Conservation (phyloP, 805 yeast species). For the Saccharomycopsis olivae region DNA sequence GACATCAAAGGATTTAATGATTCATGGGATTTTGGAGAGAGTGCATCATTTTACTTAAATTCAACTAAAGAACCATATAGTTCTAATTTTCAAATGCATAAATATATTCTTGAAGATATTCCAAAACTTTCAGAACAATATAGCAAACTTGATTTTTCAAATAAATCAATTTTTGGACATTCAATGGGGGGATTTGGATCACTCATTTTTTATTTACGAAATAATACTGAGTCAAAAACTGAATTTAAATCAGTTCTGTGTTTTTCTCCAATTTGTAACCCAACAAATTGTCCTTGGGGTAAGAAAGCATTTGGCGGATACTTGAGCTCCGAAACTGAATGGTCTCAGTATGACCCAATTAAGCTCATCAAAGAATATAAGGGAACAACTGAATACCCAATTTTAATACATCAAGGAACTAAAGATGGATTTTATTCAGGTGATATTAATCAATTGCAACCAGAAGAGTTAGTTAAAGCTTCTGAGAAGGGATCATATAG, state of each 20-base stretch:
- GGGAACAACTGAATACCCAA: constrained; percentile 33
- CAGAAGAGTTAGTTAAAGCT: constrained; percentile 55
- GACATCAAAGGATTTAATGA: constrained; percentile 71
- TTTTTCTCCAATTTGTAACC: constrained; percentile 84
- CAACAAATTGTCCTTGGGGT: constrained; percentile 78
- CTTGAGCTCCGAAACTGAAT: constrained; percentile 46
- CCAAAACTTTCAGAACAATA: constrained; percentile 38
- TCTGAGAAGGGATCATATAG: constrained; percentile 46
- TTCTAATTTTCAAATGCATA: constrained; percentile 74
- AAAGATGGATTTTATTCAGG: constrained; percentile 58
- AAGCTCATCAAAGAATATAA: constrained; percentile 51
- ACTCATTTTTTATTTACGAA: constrained; percentile 50
- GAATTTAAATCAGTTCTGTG: constrained; percentile 72
- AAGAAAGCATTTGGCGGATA: constrained; percentile 72
- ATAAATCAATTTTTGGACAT: constrained; percentile 80
- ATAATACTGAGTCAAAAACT: constrained; percentile 39
- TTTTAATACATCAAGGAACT: constrained; percentile 76
- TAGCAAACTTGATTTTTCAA: constrained; percentile 43
- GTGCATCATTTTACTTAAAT: constrained; percentile 91
- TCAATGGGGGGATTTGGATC: constrained; percentile 99
- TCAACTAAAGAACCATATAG: constrained; percentile 67
- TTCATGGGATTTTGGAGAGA: constrained; percentile 83
- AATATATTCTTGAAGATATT: constrained; percentile 69
- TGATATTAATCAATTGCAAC: constrained; percentile 47
- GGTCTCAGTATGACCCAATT: constrained; percentile 82